These are phyloP conservation scores for Globisporangium emineosum DNA, from an alignment of 352 stramenopile genomes.

Conservation along the genomic window DNA sequence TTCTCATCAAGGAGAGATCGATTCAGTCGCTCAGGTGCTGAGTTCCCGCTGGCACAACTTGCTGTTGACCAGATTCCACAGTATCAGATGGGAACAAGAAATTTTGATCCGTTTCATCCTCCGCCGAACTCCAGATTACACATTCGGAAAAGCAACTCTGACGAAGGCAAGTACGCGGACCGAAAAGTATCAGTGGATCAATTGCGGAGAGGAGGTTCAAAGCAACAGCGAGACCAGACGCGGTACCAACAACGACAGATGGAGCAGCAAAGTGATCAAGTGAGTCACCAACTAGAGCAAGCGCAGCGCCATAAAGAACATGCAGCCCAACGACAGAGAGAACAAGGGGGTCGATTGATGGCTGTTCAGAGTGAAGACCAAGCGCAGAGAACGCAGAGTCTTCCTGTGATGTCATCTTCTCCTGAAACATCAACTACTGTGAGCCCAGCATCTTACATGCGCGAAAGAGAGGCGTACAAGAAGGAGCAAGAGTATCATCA, in stretches of 20 bases:
- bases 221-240: conserved; percentile 5
- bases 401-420: background rate
- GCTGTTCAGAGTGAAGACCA: background rate
- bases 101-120: background rate
- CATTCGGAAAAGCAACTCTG: conserved; percentile 17
- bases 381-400: background rate
- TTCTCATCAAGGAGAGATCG: conserved; percentile 16
- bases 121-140: background rate
- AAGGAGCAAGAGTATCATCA: conserved; percentile 14
- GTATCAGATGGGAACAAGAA: background rate
- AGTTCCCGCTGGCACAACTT: conserved; percentile 9
- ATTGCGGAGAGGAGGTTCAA: background rate
- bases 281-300: conserved; percentile 2
- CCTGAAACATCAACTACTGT: background rate
- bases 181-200: background rate
- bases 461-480: conserved; percentile 12
- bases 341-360: background rate
- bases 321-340: background rate
- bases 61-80: background rate
- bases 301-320: background rate
- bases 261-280: conserved; percentile 1
- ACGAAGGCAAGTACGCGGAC: conserved; percentile 15
- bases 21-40: conserved; percentile 8
- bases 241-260: background rate
- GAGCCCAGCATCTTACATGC: conserved; percentile 13